These are phyloP conservation scores for Beta lomatogona DNA, from an alignment of 179 eudicot genomes.

Conservation along the genomic window DNA sequence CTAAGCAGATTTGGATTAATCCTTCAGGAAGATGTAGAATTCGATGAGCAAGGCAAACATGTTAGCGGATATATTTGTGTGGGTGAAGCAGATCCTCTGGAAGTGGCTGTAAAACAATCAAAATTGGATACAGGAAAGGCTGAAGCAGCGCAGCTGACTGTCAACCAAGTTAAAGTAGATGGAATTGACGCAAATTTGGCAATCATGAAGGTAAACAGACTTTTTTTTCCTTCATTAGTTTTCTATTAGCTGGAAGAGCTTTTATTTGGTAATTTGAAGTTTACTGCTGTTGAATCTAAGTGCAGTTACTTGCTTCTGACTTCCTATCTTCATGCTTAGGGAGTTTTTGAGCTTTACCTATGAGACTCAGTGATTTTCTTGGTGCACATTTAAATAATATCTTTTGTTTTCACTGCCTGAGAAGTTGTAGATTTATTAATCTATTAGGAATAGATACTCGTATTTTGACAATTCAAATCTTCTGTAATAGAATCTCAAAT, in stretches of 20 bases:
- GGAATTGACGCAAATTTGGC: conserved; percentile 89
- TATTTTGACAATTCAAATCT: neutral
- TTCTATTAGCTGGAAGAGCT: neutral
- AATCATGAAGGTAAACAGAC: conserved; percentile 63
- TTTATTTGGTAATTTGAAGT: neutral
- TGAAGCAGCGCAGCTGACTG: conserved; percentile 83
- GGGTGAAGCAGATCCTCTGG: conserved; percentile 69
- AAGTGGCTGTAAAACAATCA: conserved; percentile 64
- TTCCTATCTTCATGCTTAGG: neutral
- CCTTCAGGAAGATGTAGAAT: conserved; percentile 34
- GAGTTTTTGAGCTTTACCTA: neutral
- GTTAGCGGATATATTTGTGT: conserved; percentile 55
- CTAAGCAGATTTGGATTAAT: conserved; percentile 50
- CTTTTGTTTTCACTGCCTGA: neutral
- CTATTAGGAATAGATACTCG: neutral
- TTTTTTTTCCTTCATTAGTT: neutral
- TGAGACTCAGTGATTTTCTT: neutral
- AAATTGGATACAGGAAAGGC: conserved; percentile 65
- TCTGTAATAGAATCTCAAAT: neutral
- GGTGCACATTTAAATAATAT: neutral
- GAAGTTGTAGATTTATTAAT: neutral
- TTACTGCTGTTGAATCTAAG: neutral
- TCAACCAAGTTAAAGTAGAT: conserved; percentile 89
- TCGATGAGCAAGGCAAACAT: conserved; percentile 40
- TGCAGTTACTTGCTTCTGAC: neutral